Conservation (phyloP, 345 rosid genomes). For the Pelargonium nanum region DNA sequence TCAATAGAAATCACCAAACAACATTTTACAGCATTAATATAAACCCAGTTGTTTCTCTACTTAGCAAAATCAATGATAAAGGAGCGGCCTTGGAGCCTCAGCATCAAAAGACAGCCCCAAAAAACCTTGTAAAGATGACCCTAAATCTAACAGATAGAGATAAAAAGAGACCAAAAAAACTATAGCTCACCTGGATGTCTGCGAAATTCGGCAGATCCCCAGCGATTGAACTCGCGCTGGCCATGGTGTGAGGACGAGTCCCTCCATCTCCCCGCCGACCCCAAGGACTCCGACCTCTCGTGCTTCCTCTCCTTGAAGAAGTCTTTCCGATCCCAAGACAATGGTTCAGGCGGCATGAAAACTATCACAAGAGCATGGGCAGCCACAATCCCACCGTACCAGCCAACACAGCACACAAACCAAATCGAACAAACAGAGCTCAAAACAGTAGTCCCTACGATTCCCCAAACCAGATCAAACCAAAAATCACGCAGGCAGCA, state of each 20-base stretch:
- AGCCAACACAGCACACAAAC: conserved; percentile 4
- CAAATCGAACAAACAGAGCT: background rate
- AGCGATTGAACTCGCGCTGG: conserved; percentile 44
- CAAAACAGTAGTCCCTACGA: background rate
- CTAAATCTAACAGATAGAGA: background rate
- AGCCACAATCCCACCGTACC: conserved; percentile 14
- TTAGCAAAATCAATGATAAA: background rate
- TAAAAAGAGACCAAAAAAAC: background rate
- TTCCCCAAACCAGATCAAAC: conserved; percentile 4
- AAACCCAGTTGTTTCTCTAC: background rate
- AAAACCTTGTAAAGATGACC: background rate
- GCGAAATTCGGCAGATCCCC: conserved; percentile 72
- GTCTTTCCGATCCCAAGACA: conserved; percentile 88
- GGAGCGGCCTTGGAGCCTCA: too few relatives aligned
- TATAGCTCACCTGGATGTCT: conserved; percentile 54
- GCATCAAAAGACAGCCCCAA: too few relatives aligned
- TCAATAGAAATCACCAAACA: too few relatives aligned
- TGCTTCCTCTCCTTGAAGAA: conserved; percentile 76
- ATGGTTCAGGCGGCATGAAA: conserved; percentile 94
- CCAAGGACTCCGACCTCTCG: conserved; percentile 60
- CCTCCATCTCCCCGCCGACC: conserved; percentile 64
- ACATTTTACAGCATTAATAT: too few relatives aligned
- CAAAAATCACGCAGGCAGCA: background rate
- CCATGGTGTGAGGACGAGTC: conserved; percentile 39
- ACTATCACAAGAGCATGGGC: conserved; percentile 37